Base-by-base conservation (phyloP, 768 basidiomycete genomes). In the Boletus pseudo-olivaceus region DNA sequence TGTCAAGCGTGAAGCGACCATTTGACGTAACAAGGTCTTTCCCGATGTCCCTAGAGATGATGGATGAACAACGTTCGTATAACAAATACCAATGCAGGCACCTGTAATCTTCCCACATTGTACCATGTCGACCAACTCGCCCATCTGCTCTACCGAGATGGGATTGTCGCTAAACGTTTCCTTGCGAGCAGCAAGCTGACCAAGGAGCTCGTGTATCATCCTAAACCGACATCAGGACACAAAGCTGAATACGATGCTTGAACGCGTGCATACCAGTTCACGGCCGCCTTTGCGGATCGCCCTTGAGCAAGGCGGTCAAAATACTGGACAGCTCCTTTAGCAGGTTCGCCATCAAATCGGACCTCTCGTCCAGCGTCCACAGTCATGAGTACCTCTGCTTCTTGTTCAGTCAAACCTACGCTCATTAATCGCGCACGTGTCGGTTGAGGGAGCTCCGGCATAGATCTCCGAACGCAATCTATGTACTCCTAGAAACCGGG, bases 171-270 rank as follows among this genome's bases (percentile, higher is more conserved):
- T 66, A 66, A 85, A 83, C 34, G 82, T 78, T 19, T 77, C 76
- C 43, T 80, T 75, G 39, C 81, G 79, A 2, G 78, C 76, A 1
- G 85, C 74, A 3, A 98, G 77, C 59, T 88, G 87, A 0, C 93
- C 93, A 2, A 95, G 73, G 0, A 97, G 77, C 56, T 95, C 91
- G 55, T 98, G 90, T 4, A 84, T 84, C 72, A 98, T 82, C 93
- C 94, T 96, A 63, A 12, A 45, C 29, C 15, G n/a, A 45, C 44
- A 8, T 48, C 34, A 51, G 17, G 50, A 33, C 32, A 20, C 23
- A 11, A n/a, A 30, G 8, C 4, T 23, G 19, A 46, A 20, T 23
- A 12, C 42, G 12, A 5, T 7, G 17, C 10, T 14, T 14, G 27
- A 29, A 15, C 20, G 14, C 40, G 30, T 30, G 66, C 81, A 56